Evolutionary conservation across 257 asterid genomes (phyloP).

Genomic region (Marsdenia floribunda): DNA sequence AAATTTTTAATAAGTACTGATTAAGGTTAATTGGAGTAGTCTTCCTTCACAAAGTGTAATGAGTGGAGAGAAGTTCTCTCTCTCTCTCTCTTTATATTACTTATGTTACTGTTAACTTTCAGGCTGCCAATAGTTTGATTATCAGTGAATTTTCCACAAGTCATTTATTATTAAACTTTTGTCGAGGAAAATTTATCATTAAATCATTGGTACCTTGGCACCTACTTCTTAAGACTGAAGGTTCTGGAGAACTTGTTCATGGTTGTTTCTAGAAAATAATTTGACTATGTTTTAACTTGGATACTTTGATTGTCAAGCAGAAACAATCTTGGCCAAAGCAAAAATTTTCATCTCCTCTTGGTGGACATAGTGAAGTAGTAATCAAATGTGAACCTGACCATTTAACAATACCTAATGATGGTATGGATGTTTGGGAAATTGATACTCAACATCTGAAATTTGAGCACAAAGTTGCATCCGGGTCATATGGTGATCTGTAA

Average conservation of each 20-base stretch:
- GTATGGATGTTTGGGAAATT: constrained; percentile 52
- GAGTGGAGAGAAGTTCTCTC: not conserved
- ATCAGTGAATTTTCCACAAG: not conserved
- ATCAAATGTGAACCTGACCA: constrained; percentile 39
- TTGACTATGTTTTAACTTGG: constrained; percentile 1
- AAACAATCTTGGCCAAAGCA: constrained; percentile 32
- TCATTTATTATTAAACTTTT: not conserved
- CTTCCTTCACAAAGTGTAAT: not conserved
- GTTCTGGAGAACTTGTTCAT: not conserved
- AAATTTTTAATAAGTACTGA: not conserved
- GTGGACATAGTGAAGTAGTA: constrained; percentile 20
- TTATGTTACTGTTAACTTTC: not conserved
- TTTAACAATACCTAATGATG: constrained; percentile 42
- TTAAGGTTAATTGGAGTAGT: not conserved
- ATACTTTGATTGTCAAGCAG: constrained; percentile 24
- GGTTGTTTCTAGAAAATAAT: not conserved
- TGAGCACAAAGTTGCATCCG: constrained; percentile 41
- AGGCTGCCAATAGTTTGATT: not conserved
- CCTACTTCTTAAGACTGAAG: not conserved
- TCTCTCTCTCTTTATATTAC: not conserved
- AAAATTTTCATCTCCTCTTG: constrained; percentile 21
- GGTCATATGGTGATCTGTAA: constrained; percentile 51
- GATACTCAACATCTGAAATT: constrained; percentile 36
- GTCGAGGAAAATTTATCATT: not conserved
- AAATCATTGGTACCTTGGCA: not conserved